These are phyloP conservation scores for Candolleomyces efflorescens DNA, from an alignment of 768 basidiomycete genomes.

Conservation along the genomic window DNA sequence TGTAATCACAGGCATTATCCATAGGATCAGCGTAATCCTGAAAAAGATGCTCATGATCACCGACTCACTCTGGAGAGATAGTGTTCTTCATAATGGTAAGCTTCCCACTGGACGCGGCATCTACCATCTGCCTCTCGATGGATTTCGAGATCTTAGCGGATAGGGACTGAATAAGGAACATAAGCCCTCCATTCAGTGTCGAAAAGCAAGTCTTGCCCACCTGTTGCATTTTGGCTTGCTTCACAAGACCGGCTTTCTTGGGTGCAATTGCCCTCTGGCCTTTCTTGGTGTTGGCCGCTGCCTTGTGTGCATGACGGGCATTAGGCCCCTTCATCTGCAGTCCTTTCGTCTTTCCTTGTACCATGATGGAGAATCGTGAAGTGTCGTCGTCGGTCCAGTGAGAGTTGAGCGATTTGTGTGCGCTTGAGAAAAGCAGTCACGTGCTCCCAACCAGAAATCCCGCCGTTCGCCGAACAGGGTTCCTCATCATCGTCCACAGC, in stretches of 20 bases:
- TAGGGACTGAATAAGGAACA: conserved; percentile 48
- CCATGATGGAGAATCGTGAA: conserved; percentile 43
- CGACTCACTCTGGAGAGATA: conserved; percentile 31
- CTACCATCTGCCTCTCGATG: conserved; percentile 88
- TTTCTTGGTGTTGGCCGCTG: conserved; percentile 71
- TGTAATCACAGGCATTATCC: background rate
- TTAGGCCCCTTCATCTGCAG: conserved; percentile 53
- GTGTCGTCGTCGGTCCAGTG: background rate
- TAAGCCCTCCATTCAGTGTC: background rate
- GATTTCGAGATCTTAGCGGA: conserved; percentile 90
- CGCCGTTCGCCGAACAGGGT: conserved; percentile 39
- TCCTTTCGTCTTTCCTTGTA: conserved; percentile 86
- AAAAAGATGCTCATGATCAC: background rate
- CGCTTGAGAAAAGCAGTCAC: conserved; percentile 20
- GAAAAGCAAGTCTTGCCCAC: conserved; percentile 32
- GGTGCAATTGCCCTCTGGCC: conserved; percentile 76
- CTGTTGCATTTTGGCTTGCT: conserved; percentile 75
- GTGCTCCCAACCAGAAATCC: conserved; percentile 28
- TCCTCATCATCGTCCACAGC: conserved; percentile 17
- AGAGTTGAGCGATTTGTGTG: background rate
- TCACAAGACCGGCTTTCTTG: conserved; percentile 71
- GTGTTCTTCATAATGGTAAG: conserved; percentile 86
- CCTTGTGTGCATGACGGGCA: conserved; percentile 58
- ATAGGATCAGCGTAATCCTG: background rate
- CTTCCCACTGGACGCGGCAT: conserved; percentile 84